Evolutionary conservation across 2,329 filamentous ascomycete species (phyloP).

Genomic region (Aspergillus fumigatus): DNA sequence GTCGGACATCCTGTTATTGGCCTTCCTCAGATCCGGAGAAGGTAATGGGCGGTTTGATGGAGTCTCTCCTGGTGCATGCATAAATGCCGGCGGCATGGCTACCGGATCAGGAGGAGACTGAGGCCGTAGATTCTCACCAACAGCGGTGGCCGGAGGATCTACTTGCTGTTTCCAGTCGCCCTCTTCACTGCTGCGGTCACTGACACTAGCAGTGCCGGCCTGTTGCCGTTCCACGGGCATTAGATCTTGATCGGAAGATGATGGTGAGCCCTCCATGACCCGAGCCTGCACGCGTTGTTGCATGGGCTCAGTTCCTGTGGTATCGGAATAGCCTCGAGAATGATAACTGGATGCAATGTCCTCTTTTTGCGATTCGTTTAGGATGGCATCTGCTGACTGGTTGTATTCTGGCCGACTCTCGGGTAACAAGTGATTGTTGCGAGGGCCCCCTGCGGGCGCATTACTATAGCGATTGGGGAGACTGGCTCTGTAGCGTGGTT

Average conservation of each 20-base stretch:
- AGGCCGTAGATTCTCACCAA: constrained; percentile 34
- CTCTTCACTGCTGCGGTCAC: constrained; percentile 40
- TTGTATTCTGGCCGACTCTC: constrained; percentile 26
- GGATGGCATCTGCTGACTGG: constrained; percentile 34
- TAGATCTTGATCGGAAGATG: constrained; percentile 35
- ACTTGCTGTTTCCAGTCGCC: constrained; percentile 28
- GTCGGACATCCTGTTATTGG: constrained; percentile 77
- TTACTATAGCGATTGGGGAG: constrained; percentile 32
- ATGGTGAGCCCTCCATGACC: constrained; percentile 28
- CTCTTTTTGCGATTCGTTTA: constrained; percentile 23
- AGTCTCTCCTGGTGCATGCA: constrained; percentile 66
- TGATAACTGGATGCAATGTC: constrained; percentile 22
- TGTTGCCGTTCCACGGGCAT: constrained; percentile 20
- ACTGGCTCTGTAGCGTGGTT: constrained; percentile 37
- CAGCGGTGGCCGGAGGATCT: constrained; percentile 21
- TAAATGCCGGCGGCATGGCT: constrained; percentile 70
- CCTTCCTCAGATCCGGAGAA: constrained; percentile 71
- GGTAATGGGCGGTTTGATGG: constrained; percentile 68
- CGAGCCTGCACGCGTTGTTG: constrained; percentile 12
- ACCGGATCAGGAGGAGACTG: constrained; percentile 71
- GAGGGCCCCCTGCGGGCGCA: constrained; percentile 28
- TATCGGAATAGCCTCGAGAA: constrained; percentile 31
- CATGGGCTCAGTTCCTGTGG: constrained; percentile 17
- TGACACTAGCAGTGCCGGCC: constrained; percentile 21
- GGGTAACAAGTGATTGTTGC: constrained; percentile 16